Evolutionary conservation across 352 stramenopile genomes (phyloP), one percentile per base, ranked within the genome.

Genomic region (Pythium dissimile): DNA sequence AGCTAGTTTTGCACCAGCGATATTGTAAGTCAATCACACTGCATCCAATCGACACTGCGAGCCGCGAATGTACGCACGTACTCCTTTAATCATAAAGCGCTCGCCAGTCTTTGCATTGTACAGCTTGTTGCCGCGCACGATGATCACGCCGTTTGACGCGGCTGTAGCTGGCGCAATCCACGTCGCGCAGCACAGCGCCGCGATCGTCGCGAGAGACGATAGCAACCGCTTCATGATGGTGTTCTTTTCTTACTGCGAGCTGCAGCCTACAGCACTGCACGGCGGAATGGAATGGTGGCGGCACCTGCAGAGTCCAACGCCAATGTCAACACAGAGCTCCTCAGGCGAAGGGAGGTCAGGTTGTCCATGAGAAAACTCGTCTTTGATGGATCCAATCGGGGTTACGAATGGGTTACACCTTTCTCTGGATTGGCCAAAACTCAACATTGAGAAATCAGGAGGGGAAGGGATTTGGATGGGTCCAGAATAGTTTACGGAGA

Each of bases 61-160:
- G 10, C 12, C 3, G 11, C 21, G 7, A 26, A 39, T 20, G 2
- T 12, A 28, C 2, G 16, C 12, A 67, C 80, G 66, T 62, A 92
- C 80, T 38, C 84, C 84, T 62, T 90, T 88, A 52, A 94, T 88
- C 67, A 92, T 84, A 62, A 94, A 94, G 34, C 84, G 84, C 55
- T 92, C 79, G 61, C 77, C 75, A 13, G 82, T 79, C 18, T 88
- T 89, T 27, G 64, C 64, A 56, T 94, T 88, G 69, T 88, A 94
- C 57, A 94, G 75, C 58, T 94, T 92, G 75, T 90, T 92, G 54
- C 84, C 84, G 44, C 83, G 82, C 52, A 94, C 28, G 41, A 51
- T 26, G 46, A 92, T 76, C 44, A 79, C 73, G 47, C 75, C 75
- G n/a, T 64, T 64, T 12, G 56, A 64, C 21, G 47, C 41, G 9